A percentile compares a stretch with the other conserved stretches of the same genome.
Evolutionary conservation across 1,284 basidiomycete species (phyloP).

Genomic region (Apiotrichum siamense): DNA sequence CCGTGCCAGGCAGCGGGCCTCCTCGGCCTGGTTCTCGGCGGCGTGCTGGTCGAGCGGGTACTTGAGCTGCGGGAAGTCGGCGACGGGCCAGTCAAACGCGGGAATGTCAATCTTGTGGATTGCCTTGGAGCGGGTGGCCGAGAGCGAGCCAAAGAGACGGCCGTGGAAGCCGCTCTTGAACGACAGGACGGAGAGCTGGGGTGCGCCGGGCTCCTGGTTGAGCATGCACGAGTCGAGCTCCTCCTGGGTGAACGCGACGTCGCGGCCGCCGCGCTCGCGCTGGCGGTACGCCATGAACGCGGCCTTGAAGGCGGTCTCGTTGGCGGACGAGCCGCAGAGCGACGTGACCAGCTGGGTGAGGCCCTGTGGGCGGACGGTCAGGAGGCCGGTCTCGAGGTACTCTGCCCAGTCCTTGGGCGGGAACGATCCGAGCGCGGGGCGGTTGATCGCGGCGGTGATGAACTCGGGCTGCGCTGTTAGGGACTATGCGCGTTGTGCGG

Average conservation of each 20-base stretch:
- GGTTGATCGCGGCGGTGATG: conserved; percentile 41
- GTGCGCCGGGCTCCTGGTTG: conserved; percentile 52
- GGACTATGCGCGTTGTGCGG: no score
- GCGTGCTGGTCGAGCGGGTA: conserved; percentile 51
- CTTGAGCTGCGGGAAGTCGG: conserved; percentile 51
- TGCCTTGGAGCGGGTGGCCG: conserved; percentile 50
- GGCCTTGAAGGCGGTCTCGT: conserved; percentile 54
- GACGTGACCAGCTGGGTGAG: conserved; percentile 49
- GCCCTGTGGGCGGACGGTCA: conserved; percentile 52
- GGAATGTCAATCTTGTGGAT: conserved; percentile 56
- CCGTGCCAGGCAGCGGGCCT: conserved; percentile 37
- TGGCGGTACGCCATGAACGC: conserved; percentile 50
- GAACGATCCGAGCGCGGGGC: conserved; percentile 54
- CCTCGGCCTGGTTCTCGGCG: conserved; percentile 47
- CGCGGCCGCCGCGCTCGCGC: conserved; percentile 27
- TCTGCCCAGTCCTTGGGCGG: conserved; percentile 51
- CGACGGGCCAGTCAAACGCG: conserved; percentile 55
- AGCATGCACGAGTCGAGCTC: conserved; percentile 51
- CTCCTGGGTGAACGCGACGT: conserved; percentile 32
- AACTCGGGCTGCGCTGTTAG: conserved; percentile 13
- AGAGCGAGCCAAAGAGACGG: conserved; percentile 51
- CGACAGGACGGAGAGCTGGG: conserved; percentile 51
- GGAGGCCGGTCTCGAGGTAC: conserved; percentile 49
- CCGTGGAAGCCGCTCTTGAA: conserved; percentile 54
- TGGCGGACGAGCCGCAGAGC: conserved; percentile 45